These are phyloP conservation scores for Solanum chmielewskii DNA, from an alignment of 257 asterid species.

Conservation along the genomic window DNA sequence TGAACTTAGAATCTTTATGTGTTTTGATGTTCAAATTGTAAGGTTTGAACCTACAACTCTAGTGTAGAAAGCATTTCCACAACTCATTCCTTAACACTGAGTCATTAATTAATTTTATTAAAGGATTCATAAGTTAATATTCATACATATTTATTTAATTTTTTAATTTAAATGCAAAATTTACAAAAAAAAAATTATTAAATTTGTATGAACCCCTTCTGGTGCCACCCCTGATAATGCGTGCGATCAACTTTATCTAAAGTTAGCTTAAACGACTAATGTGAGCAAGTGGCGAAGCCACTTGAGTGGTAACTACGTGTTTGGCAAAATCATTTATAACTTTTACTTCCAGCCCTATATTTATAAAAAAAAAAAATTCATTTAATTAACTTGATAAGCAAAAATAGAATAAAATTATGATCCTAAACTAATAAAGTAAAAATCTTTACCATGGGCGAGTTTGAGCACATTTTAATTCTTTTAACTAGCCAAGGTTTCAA, in stretches of 20 bases:
- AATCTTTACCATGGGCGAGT: too few relatives aligned
- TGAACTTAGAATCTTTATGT: not conserved
- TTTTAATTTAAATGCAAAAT: too few relatives aligned
- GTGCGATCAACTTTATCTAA: not conserved
- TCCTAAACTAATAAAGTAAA: too few relatives aligned
- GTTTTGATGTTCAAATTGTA: not conserved
- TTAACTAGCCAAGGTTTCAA: not conserved
- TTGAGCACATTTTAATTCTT: too few relatives aligned
- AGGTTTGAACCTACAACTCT: not conserved
- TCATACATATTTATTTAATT: too few relatives aligned
- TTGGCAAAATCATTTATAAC: not conserved
- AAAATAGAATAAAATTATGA: too few relatives aligned
- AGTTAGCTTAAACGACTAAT: not conserved
- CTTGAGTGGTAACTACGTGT: not conserved
- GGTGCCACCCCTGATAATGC: too few relatives aligned
- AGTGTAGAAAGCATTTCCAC: too few relatives aligned
- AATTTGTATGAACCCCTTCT: accelerated
- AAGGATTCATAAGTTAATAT: not conserved
- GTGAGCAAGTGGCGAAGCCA: not conserved
- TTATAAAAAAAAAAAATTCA: too few relatives aligned
- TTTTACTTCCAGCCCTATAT: not conserved
- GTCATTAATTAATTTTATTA: not conserved
- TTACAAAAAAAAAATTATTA: too few relatives aligned
- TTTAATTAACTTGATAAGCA: too few relatives aligned
- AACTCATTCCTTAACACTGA: not conserved